phyloP scores from a whole-genome alignment of 208 protist genomes.

The Dictyostelium gargantuum region DNA sequence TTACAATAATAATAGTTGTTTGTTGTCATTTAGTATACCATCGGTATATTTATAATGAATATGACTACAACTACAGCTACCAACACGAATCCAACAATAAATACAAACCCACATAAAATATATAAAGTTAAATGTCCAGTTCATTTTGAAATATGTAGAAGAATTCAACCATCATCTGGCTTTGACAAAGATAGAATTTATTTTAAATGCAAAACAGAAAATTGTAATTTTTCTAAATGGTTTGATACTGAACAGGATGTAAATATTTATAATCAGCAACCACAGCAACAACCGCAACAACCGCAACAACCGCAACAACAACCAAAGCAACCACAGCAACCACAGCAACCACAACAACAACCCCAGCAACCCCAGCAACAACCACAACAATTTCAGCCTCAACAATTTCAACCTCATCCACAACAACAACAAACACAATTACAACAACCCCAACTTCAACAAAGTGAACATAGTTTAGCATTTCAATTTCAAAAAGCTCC shows the following conservation, averaged over 20 bases:
- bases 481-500: too few species aligned
- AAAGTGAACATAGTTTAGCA: too few species aligned
- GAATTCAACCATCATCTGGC: not conserved
- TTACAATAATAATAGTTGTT: too few species aligned
- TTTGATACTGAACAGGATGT: not conserved
- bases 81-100: not conserved
- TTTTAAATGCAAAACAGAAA: not conserved
- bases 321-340: not conserved
- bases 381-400: not conserved
- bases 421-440: not conserved
- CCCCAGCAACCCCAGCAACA: not conserved
- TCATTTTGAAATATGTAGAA: not conserved
- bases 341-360: not conserved
- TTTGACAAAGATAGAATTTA: not conserved
- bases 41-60: too few species aligned
- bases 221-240: constrained; percentile 14
- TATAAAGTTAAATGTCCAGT: not conserved
- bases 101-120: not conserved
- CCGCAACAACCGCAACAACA: not conserved
- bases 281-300: not conserved
- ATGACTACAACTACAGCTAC: not conserved
- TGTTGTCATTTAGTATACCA: too few species aligned
- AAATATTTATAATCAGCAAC: not conserved
- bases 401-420: not conserved
- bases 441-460: not conserved